Conservation (phyloP, 23 red algal genomes). For the Gracilaria domingensis region DNA sequence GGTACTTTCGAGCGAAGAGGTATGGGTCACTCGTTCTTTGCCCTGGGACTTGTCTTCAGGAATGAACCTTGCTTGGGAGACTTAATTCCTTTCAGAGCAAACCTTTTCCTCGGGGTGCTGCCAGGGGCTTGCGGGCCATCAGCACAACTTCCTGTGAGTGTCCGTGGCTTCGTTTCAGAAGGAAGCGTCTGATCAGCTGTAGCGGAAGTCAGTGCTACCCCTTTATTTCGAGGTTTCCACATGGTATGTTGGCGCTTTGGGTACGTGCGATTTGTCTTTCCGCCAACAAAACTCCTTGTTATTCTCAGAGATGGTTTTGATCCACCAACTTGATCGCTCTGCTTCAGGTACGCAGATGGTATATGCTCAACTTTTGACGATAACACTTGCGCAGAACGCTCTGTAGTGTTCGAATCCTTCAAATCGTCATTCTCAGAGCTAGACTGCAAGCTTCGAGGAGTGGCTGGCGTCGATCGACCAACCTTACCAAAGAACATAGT, state of each 20-base stretch:
- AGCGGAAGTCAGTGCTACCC: background rate
- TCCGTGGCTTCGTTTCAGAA: background rate
- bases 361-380: slow-evolving; percentile 10
- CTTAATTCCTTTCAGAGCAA: slow-evolving; percentile 11
- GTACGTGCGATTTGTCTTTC: background rate
- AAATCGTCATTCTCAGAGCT: background rate
- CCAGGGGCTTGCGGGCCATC: background rate
- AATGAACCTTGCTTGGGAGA: slow-evolving; percentile 20
- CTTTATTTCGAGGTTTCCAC: background rate
- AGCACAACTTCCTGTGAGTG: background rate
- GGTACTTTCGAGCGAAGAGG: too few relatives aligned
- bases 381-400: background rate
- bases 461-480: slow-evolving; percentile 16
- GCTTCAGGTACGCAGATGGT: background rate
- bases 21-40: background rate
- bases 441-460: background rate
- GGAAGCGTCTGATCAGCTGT: background rate
- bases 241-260: slow-evolving; percentile 2
- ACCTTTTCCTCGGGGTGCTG: slow-evolving; percentile 5
- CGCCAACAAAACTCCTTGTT: background rate
- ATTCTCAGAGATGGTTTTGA: background rate
- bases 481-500: slow-evolving; percentile 41
- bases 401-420: background rate
- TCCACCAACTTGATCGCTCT: background rate
- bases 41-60: background rate